Base-by-base conservation (phyloP, 306 rosid genomes). In the Corylus avellana region DNA sequence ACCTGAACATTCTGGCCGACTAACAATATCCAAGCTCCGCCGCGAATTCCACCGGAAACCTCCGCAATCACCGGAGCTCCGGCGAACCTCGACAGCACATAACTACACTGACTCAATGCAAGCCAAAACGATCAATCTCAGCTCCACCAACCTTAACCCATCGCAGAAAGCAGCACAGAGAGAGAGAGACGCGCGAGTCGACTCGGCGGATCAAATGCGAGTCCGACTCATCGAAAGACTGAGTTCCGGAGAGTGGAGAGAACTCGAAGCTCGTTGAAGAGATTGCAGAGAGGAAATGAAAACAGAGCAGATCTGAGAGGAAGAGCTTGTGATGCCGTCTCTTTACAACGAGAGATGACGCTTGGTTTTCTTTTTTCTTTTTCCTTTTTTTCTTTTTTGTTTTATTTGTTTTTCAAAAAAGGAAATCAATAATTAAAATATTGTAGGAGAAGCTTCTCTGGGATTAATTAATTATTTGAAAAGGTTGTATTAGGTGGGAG, bases 1-100 rank as follows among this genome's bases (percentile, higher is more conserved):
- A 79, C 88, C 89, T 96, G 84, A 95, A 93, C 99, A 95, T 95
- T 81, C 76, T 82, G 13, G 39, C 63, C n/a, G 51, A 86, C 66
- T 12, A 32, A 53, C 61, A 75, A 42, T 78, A 79, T 70, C 37
- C 47, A 70, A 76, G 75, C 78, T 74, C 76, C 25, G 29, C 78
- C 80, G 49, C 54, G 78, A 75, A 2, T 63, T 54, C 17, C 51
- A 58, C 32, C 84, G 85, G 78, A 78, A 80, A 29, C 59, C 83
- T 56, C 73, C 70, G 22, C 9, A 78, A 37, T 87, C 67, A 73
- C 76, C 66, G 77, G 85, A 55, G 79, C 75, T 63, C 80, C 50
- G 58, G 54, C 18, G 44, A 25, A 56, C 39, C 57, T 46, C 77
- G 12, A 71, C 76, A 32, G 69, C 73, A 44, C 81, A 85, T n/a